Conservation (phyloP, 768 basidiomycete species). For the Psilocybe sp. region DNA sequence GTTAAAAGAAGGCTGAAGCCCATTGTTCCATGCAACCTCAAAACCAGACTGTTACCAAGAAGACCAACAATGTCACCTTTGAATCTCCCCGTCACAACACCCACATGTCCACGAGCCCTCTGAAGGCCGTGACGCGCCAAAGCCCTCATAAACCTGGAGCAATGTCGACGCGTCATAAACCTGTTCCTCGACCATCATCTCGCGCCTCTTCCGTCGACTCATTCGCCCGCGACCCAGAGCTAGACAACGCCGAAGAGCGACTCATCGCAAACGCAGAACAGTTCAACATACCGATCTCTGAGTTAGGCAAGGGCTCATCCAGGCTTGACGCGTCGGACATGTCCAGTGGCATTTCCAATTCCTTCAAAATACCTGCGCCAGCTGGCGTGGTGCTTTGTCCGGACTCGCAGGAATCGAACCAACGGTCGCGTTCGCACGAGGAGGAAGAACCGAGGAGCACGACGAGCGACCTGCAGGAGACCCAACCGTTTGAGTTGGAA, state of each 20-base stretch:
- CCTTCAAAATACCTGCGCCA: conserved; percentile 6
- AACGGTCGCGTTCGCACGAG: too few relatives aligned
- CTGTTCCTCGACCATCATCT: conserved; percentile 12
- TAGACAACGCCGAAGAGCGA: conserved; percentile 39
- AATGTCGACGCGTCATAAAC: conserved; percentile 15
- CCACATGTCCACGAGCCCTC: conserved; percentile 5
- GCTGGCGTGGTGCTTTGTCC: not conserved
- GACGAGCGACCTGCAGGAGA: too few relatives aligned
- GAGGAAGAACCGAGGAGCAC: too few relatives aligned
- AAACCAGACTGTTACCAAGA: conserved; percentile 15
- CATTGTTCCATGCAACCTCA: conserved; percentile 1
- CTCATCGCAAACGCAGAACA: conserved; percentile 45
- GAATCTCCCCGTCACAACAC: conserved; percentile 15
- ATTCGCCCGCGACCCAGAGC: conserved; percentile 45
- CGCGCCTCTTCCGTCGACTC: conserved; percentile 54
- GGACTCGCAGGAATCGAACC: too few relatives aligned
- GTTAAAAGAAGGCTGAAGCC: not conserved
- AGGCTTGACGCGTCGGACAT: conserved; percentile 18
- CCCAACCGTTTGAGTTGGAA: too few relatives aligned
- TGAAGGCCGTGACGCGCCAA: conserved; percentile 14
- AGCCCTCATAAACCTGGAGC: conserved; percentile 16
- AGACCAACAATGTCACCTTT: conserved; percentile 17
- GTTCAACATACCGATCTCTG: conserved; percentile 57
- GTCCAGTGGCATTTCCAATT: conserved; percentile 7
- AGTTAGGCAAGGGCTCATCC: conserved; percentile 36